phyloP scores from a whole-genome alignment of 768 basidiomycete species.

The Lyophyllum semitale region DNA sequence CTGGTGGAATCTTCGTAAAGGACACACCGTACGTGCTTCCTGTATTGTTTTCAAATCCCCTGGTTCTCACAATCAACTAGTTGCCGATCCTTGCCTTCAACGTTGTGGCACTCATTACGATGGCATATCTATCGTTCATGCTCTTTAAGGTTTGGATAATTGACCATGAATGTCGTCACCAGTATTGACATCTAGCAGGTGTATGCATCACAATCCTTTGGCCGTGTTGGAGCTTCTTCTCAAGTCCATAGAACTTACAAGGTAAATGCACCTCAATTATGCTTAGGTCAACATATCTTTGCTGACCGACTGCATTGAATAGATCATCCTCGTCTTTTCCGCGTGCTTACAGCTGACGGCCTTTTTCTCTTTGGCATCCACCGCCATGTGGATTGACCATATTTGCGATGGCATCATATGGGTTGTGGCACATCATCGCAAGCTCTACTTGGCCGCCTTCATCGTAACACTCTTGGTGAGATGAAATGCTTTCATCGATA shows the following conservation, averaged over 20 bases:
- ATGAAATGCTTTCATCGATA: background rate
- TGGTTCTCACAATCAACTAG: slow-evolving; percentile 21
- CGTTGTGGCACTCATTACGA: slow-evolving; percentile 34
- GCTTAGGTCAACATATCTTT: background rate
- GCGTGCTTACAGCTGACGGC: slow-evolving; percentile 47
- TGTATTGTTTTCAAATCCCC: background rate
- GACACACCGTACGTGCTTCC: slow-evolving; percentile 35
- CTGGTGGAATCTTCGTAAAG: slow-evolving; percentile 41
- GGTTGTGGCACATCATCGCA: slow-evolving; percentile 32
- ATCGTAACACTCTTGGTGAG: slow-evolving; percentile 42
- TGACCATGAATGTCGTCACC: background rate
- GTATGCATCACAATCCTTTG: slow-evolving; percentile 47
- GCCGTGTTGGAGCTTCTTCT: slow-evolving; percentile 49
- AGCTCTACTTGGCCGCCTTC: slow-evolving; percentile 43
- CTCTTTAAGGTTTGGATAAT: slow-evolving; percentile 40
- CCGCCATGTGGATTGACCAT: slow-evolving; percentile 52
- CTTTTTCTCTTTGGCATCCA: slow-evolving; percentile 51
- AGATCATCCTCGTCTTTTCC: slow-evolving; percentile 53
- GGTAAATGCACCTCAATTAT: slow-evolving; percentile 24
- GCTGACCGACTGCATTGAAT: background rate
- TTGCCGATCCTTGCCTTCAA: slow-evolving; percentile 44
- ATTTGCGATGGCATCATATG: slow-evolving; percentile 37
- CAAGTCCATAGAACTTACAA: slow-evolving; percentile 48
- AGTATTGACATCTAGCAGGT: slow-evolving; percentile 27
- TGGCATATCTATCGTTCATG: slow-evolving; percentile 39